Percentiles rank a stretch among this genome's conserved stretches.
These are phyloP conservation scores for Croton laevigatus DNA, from an alignment of 441 rosid genomes.

Conservation along the genomic window DNA sequence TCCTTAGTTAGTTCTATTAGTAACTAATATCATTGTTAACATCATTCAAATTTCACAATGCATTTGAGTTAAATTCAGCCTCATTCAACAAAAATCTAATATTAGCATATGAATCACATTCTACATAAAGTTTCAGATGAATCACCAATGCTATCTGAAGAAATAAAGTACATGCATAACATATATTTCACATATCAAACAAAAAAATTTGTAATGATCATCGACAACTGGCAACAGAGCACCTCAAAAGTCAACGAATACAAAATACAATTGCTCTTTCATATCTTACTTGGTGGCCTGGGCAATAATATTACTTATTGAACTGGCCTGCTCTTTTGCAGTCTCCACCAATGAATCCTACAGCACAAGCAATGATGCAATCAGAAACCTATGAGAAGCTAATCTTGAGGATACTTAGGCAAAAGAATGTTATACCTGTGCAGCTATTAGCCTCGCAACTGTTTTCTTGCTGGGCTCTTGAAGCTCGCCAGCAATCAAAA, in stretches of 20 bases:
- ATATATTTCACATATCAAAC: constrained; percentile 19
- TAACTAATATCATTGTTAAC: not conserved
- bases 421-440: constrained; percentile 50
- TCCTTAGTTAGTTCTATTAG: not conserved
- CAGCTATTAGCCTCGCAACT: constrained; percentile 76
- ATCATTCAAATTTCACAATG: not conserved
- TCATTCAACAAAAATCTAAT: constrained; percentile 5
- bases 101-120: constrained; percentile 8
- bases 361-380: constrained; percentile 7
- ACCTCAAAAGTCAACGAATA: constrained; percentile 16
- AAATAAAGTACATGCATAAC: constrained; percentile 12
- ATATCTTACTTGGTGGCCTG: constrained; percentile 32
- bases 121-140: constrained; percentile 1
- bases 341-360: constrained; percentile 70
- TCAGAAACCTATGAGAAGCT: constrained; percentile 15
- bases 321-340: constrained; percentile 64
- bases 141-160: constrained; percentile 9
- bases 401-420: not conserved
- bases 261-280: constrained; percentile 12
- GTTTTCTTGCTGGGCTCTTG: constrained; percentile 99
- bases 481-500: constrained; percentile 94
- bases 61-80: not conserved
- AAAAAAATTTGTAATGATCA: constrained; percentile 10
- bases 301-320: constrained; percentile 64
- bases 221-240: constrained; percentile 1